Base-by-base conservation (phyloP, 1,139 yeast species). In the Suhomyces bokatorum region DNA sequence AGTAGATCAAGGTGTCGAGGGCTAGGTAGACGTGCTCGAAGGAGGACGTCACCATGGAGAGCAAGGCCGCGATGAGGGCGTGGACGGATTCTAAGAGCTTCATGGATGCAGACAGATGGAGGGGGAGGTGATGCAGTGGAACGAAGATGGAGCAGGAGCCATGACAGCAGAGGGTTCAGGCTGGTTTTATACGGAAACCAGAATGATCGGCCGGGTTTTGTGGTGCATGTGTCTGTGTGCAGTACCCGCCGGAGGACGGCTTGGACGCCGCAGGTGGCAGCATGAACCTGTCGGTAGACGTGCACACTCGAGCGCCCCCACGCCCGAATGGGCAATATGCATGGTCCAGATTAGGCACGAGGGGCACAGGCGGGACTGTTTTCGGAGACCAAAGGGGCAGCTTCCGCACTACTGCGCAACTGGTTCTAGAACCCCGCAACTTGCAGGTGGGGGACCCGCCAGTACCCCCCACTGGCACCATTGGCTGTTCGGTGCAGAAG, bases 1-100 rank as follows among this genome's bases (percentile, higher is more conserved):
- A 65, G 54, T 66, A 66, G 11, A 66, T 51, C 17, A 58, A 34
- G 10, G 67, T 63, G 50, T 66, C 70, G 38, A 66, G 51, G 13
- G 55, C 36, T 42, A 49, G 34, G 41, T 50, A 57, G 2, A 49
- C 42, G 40, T 49, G 52, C 35, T 60, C 57, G 26, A 52, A 40
- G 11, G 46, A 26, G 33, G 38, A 36, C 16, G 44, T 20, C 16
- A 47, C 17, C 33, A 50, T 38, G 14, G 46, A 38, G 30, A 42
- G 28, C 28, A 41, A 15, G 17, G 48, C 22, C 30, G 45, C 40
- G 17, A 41, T 39, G 14, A 39, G 7, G n/a, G 37, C 17, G 13
- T 45, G 45, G 24, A 39, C 16, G 5, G 45, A 38, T 11, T 35
- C 33, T 13, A 45, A 29, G 16, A 36, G 12, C 27, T 42, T 45